Base-by-base conservation (phyloP, 1,284 basidiomycete genomes). In the Microbotryum scabiosae region DNA sequence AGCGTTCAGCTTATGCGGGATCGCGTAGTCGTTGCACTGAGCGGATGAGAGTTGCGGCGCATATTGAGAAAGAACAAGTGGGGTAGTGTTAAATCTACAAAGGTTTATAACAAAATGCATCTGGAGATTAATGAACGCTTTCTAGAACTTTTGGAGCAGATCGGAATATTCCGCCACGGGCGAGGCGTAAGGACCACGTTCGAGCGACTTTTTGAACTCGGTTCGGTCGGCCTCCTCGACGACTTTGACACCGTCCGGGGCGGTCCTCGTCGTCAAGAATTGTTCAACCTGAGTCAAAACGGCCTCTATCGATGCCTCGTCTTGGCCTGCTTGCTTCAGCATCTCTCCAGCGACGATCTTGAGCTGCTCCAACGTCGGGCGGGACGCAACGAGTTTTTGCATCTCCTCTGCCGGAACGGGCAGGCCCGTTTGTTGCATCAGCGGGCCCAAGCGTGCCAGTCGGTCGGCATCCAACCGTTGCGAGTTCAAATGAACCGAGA, bases 401-500 rank as follows among this genome's bases (percentile, higher is more conserved):
- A 78, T 79, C 4, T 75, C 78, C 28, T 77, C 78, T 48, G 81
- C 77, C 64, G 85, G 81, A 7, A 86, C 73, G 0, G 77, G 69
- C n/a, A 85, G 72, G 26, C 80, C 78, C 49, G 90, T 78, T 14
- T 80, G 75, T 28, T 71, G 74, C 63, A 84, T 79, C 66, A 91
- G 85, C 5, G 82, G 84, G 63, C 82, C 78, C 41, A 84, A 81
- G 5, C 87, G 86, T 3, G 80, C 79, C 5, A 70, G 71, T 85
- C 87, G 73, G 5, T 61, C 60, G 21, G 61, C 28, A 28, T 59
- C 56, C 46, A 62, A 54, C 12, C 61, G 85, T 70, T 84, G 84
- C 5, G 90, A 89, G 53, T 79, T 77, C 73, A 90, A 77, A 70
- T 96, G 91, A 20, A 90, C 77, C 0, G 90, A 89, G 30, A 94